Conservation (phyloP, 2,329 filamentous ascomycete genomes). For the Blumeriella jaapii region DNA sequence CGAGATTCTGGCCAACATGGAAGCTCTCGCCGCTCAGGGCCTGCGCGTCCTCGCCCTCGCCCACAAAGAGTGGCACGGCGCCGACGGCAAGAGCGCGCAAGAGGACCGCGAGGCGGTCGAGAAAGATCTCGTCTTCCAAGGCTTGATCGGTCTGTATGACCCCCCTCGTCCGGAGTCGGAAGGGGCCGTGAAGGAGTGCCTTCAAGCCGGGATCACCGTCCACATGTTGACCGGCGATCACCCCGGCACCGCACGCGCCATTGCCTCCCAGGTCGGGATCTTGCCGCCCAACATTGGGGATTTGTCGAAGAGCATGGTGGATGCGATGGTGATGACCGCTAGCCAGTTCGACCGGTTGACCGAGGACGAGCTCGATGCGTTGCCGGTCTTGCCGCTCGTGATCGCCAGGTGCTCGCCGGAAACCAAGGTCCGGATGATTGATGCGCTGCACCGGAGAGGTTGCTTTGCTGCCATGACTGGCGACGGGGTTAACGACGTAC, state of each 20-base stretch:
- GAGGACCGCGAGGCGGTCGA: constrained; percentile 53
- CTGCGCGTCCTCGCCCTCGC: constrained; percentile 60
- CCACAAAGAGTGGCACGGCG: constrained; percentile 28
- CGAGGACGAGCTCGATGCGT: constrained; percentile 62
- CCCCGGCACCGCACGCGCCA: constrained; percentile 65
- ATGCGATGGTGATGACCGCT: constrained; percentile 62
- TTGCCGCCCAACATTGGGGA: constrained; percentile 51
- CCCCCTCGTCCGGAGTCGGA: constrained; percentile 46
- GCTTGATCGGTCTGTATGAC: constrained; percentile 49
- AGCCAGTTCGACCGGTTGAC: constrained; percentile 68
- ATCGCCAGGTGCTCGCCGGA: constrained; percentile 75
- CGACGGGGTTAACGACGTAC: constrained; percentile 33
- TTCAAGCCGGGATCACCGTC: constrained; percentile 57
- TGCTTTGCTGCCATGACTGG: constrained; percentile 45
- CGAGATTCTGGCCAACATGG: constrained; percentile 56
- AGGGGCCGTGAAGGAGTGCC: constrained; percentile 44
- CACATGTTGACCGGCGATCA: constrained; percentile 82
- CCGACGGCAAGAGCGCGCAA: constrained; percentile 26
- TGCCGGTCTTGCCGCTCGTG: constrained; percentile 67
- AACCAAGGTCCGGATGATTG: constrained; percentile 86
- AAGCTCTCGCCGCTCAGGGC: constrained; percentile 51
- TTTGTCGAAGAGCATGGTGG: constrained; percentile 50
- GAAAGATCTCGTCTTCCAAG: constrained; percentile 57
- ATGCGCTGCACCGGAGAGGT: constrained; percentile 68
- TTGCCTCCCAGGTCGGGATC: constrained; percentile 69